Evolutionary conservation across 768 basidiomycete species (phyloP), one percentile per base, ranked within the genome.

Genomic region (Agrocybe praecox): DNA sequence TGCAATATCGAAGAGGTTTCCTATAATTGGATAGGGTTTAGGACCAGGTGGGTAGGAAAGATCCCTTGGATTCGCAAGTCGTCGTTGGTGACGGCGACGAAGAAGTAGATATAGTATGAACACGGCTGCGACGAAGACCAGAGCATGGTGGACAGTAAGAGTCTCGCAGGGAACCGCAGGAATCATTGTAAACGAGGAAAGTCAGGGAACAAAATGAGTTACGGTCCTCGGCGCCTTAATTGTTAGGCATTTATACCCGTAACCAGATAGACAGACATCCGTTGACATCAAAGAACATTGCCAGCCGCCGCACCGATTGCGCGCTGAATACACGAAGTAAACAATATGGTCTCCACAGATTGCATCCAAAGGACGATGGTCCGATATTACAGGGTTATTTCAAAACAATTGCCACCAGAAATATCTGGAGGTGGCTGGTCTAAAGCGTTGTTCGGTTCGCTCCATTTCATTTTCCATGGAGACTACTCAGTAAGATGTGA

Each of bases 31-130:
- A n/a, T 76, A 69, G 8, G 77, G 76, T 45, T 66, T 76, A 1
- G 85, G 85, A 15, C 85, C 85, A 26, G 85, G 85, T 11, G 85
- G 85, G 12, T 75, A 72, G 0, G 76, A 79, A 33, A 75, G 70
- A 6, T 62, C 46, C 19, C 51, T 33, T 2, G 70, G 67, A 55
- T 71, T 71, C 40, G 61, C 57, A 2, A 59, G 61, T 52, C 49
- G 53, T 15, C 49, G 50, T 1, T 44, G 49, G 8, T 57, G 60
- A 50, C 53, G 57, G 23, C 58, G 53, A 29, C 58, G 60, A 23
- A 62, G 19, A 11, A 33, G 23, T n/a, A 42, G 18, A 44, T 50
- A 66, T 12, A 55, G 29, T 40, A 56, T 50, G 10, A 63, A 22
- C 19, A 57, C 32, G 17, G 55, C 22, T 6, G 23, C 15, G 32